A percentile compares a stretch with the other conserved stretches of the same genome.
Evolutionary conservation across 768 basidiomycete species (phyloP).

Genomic region (Termitomyces sp.): DNA sequence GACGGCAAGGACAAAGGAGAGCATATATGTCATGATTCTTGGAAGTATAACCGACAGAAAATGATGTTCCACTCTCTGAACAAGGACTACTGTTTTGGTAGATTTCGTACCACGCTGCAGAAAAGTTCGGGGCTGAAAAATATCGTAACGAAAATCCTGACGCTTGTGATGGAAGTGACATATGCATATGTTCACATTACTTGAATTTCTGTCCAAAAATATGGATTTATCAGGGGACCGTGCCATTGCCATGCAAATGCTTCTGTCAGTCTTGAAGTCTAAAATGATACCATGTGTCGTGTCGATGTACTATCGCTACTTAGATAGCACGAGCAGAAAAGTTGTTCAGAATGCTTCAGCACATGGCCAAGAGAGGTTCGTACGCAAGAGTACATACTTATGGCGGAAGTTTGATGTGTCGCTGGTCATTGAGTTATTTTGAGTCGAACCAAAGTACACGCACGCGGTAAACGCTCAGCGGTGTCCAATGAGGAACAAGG

Average conservation of each 20-base stretch:
- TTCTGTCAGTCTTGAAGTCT: not conserved
- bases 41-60: not conserved
- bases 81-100: not conserved
- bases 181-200: not conserved
- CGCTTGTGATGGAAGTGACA: not conserved
- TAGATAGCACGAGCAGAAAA: not conserved
- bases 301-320: not conserved
- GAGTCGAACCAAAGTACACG: not conserved
- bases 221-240: not conserved
- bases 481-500: constrained; percentile 11
- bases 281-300: not conserved
- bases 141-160: not conserved
- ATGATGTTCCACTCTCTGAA: not conserved
- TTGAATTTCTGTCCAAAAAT: not conserved
- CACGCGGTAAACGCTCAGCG: not conserved
- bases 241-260: not conserved
- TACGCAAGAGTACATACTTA: not conserved
- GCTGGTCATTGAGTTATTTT: not conserved
- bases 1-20: not conserved
- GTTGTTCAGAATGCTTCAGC: not conserved
- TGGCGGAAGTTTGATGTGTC: not conserved
- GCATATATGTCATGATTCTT: not conserved
- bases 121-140: too few species aligned
- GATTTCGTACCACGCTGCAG: not conserved
- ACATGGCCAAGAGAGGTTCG: not conserved